These are phyloP conservation scores for Hypoxylon crocopeplum DNA, from an alignment of 495 filamentous ascomycete species.

Conservation along the genomic window DNA sequence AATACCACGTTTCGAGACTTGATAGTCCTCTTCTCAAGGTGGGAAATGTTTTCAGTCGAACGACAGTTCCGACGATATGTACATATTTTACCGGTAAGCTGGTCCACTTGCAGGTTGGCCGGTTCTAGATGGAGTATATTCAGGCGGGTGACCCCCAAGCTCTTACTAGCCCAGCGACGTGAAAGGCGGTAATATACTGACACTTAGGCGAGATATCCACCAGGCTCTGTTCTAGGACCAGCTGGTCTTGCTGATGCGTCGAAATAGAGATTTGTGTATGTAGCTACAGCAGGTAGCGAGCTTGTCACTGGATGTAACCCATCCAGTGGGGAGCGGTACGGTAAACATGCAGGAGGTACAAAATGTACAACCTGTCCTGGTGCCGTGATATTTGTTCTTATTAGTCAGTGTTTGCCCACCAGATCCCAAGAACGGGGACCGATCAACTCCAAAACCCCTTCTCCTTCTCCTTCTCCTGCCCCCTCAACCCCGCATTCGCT, in stretches of 20 bases:
- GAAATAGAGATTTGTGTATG: constrained; percentile 1
- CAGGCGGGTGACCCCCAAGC: constrained; percentile 13
- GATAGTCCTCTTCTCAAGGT: neutral
- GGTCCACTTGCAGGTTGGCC: constrained; percentile 22
- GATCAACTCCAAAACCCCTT: constrained; percentile 7
- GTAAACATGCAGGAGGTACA: constrained; percentile 12
- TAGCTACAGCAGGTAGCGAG: constrained; percentile 4
- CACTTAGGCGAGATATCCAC: constrained; percentile 1
- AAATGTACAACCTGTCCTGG: constrained; percentile 14
- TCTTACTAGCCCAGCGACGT: constrained; percentile 1
- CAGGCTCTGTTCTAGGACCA: constrained; percentile 1
- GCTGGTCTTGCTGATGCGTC: constrained; percentile 14
- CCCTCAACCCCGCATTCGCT: constrained; percentile 32
- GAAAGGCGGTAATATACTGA: neutral
- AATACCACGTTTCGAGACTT: neutral
- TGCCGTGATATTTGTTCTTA: constrained; percentile 25
- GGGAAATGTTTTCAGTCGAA: neutral
- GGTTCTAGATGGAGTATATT: constrained; percentile 6
- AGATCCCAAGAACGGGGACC: constrained; percentile 20
- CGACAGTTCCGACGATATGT: neutral
- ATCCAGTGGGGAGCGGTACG: constrained; percentile 2
- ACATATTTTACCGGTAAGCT: constrained; percentile 15
- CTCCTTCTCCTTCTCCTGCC: constrained; percentile 7
- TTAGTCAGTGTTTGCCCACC: constrained; percentile 25
- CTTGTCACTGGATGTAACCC: constrained; percentile 24